Percentiles rank a stretch among this genome's conserved stretches.
phyloP scores from a whole-genome alignment of 2,329 filamentous ascomycete species.

The Penicillium polonicum region DNA sequence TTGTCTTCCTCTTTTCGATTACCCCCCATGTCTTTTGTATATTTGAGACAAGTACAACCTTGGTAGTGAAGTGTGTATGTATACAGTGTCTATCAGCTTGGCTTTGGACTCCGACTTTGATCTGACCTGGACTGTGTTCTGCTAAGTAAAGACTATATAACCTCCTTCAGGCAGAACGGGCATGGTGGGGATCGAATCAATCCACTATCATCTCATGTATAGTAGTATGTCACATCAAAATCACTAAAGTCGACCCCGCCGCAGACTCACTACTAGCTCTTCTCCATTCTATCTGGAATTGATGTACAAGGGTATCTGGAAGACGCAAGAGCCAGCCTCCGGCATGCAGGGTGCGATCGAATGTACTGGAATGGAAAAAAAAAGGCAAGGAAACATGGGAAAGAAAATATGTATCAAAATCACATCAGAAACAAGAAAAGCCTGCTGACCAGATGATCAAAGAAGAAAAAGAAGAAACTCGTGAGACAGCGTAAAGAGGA shows the following conservation, averaged over 20 bases:
- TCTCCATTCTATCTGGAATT: slow-evolving; percentile 28
- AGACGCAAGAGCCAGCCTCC: slow-evolving; percentile 20
- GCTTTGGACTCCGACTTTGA: not conserved
- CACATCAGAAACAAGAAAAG: slow-evolving; percentile 3
- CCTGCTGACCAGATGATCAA: slow-evolving; percentile 6
- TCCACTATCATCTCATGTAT: slow-evolving; percentile 6
- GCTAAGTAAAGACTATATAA: not conserved
- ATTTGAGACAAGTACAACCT: slow-evolving; percentile 8
- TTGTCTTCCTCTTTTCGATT: slow-evolving; percentile 1
- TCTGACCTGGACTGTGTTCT: not conserved
- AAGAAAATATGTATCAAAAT: slow-evolving; percentile 6
- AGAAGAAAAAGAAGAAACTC: slow-evolving; percentile 17
- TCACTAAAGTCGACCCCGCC: not conserved
- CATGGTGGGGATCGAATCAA: not conserved
- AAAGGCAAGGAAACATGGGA: not conserved
- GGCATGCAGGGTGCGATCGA: slow-evolving; percentile 22
- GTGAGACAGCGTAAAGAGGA: slow-evolving; percentile 22
- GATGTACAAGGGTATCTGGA: slow-evolving; percentile 30
- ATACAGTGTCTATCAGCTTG: not conserved
- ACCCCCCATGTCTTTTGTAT: slow-evolving; percentile 9
- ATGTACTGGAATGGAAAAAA: slow-evolving; percentile 22
- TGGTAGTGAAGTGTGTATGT: not conserved
- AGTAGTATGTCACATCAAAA: slow-evolving; percentile 10
- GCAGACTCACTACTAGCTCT: slow-evolving; percentile 18
- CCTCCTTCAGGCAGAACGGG: no score